These are phyloP conservation scores for Alnus rubra DNA, from an alignment of 306 rosid species.

Conservation along the genomic window DNA sequence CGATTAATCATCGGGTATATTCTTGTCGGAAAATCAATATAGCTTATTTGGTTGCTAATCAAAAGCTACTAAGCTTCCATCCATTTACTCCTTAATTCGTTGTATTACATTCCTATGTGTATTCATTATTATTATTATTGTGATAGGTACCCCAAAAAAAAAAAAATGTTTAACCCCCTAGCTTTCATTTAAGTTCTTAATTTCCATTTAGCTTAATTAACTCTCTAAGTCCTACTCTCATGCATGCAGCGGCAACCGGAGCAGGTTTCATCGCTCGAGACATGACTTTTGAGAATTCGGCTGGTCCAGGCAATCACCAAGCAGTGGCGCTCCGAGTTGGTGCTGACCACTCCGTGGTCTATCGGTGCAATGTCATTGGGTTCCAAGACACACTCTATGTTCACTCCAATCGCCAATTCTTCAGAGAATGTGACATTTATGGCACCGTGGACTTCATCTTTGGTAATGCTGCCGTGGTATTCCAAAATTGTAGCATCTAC, in stretches of 20 bases:
- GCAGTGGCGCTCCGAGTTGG: slow-evolving; percentile 92
- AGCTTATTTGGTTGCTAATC: too few species aligned
- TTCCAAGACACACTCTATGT: slow-evolving; percentile 84
- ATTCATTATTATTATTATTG: too few species aligned
- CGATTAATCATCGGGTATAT: too few species aligned
- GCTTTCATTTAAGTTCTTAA: too few species aligned
- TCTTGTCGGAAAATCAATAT: too few species aligned
- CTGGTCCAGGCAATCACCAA: slow-evolving; percentile 81
- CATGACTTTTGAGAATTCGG: slow-evolving; percentile 74
- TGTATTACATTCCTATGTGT: too few species aligned
- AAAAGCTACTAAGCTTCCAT: too few species aligned
- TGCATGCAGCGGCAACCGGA: slow-evolving; percentile 70
- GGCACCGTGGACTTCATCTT: slow-evolving; percentile 87
- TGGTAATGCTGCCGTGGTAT: slow-evolving; percentile 88
- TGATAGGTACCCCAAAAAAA: too few species aligned
- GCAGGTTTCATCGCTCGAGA: slow-evolving; percentile 82
- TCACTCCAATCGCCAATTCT: slow-evolving; percentile 89
- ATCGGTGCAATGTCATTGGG: slow-evolving; percentile 64
- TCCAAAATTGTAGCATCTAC: slow-evolving; percentile 65
- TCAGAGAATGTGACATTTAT: slow-evolving; percentile 67
- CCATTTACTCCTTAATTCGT: too few species aligned
- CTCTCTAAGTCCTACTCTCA: not conserved
- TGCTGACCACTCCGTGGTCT: slow-evolving; percentile 83
- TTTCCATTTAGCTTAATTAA: too few species aligned
- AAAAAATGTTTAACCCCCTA: too few species aligned